These are phyloP conservation scores for Thermochaetoides thermophila DNA, from an alignment of 495 filamentous ascomycete genomes.

Conservation along the genomic window DNA sequence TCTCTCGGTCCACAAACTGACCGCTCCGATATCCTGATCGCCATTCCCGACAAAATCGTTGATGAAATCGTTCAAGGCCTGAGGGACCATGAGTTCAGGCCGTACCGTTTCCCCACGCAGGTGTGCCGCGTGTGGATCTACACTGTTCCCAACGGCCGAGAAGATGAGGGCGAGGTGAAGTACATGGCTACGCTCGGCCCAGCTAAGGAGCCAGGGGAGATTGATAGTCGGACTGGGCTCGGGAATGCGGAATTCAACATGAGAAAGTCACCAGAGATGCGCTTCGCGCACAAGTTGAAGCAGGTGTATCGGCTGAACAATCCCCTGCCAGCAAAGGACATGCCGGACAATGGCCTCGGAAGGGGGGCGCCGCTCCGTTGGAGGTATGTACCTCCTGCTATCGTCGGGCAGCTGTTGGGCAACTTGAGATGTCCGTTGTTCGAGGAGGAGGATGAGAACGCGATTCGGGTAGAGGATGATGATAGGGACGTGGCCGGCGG, in stretches of 20 bases:
- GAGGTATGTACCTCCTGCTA: conserved; percentile 28
- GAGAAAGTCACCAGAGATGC: conserved; percentile 14
- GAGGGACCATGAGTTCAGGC: conserved; percentile 32
- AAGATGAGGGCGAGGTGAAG: conserved; percentile 24
- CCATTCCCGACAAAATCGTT: conserved; percentile 24
- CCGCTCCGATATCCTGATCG: conserved; percentile 33
- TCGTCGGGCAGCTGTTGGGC: conserved; percentile 30
- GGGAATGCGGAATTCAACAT: conserved; percentile 36
- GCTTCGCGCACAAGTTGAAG: conserved; percentile 31
- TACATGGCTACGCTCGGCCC: conserved; percentile 35
- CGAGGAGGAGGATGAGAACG: conserved; percentile 13
- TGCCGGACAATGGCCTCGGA: conserved; percentile 30
- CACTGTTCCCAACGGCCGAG: no score
- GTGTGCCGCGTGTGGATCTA: conserved; percentile 36
- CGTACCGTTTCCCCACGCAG: conserved; percentile 24
- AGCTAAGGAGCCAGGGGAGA: conserved; percentile 25
- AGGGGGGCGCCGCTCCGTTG: conserved; percentile 23
- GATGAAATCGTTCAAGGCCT: conserved; percentile 23
- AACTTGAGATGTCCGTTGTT: conserved; percentile 31
- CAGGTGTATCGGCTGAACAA: conserved; percentile 40
- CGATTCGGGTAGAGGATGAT: background rate
- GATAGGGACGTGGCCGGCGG: conserved; percentile 4
- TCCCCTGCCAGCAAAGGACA: conserved; percentile 25
- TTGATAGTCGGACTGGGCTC: conserved; percentile 20
- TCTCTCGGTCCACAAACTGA: conserved; percentile 30